These are phyloP conservation scores for Castanea mollissima DNA, from an alignment of 306 rosid species.

Conservation along the genomic window DNA sequence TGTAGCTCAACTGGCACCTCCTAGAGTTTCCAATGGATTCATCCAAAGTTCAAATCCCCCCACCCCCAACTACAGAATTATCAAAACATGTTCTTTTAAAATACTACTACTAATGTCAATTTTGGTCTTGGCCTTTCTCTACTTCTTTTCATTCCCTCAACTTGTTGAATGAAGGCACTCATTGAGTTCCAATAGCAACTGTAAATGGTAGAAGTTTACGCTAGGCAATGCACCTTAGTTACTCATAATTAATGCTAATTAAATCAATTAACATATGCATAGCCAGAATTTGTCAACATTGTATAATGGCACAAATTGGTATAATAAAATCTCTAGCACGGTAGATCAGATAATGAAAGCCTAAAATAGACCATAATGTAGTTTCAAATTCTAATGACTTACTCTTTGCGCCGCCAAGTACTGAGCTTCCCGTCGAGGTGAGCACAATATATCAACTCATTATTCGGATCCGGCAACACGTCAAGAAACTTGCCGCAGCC, in stretches of 20 bases:
- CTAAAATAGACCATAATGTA: background rate
- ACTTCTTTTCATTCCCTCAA: too few species aligned
- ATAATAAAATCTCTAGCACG: background rate
- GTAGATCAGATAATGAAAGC: background rate
- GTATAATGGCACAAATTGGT: background rate
- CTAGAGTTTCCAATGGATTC: too few species aligned
- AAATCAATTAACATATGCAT: too few species aligned
- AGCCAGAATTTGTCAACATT: background rate
- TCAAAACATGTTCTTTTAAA: too few species aligned
- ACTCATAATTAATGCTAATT: background rate
- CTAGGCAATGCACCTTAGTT: background rate
- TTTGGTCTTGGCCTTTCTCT: too few species aligned
- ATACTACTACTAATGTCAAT: too few species aligned
- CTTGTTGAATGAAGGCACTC: too few species aligned
- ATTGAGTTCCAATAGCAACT: background rate
- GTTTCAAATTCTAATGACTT: constrained; percentile 19
- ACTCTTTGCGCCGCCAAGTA: constrained; percentile 93
- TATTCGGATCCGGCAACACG: constrained; percentile 80
- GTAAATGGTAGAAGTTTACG: background rate
- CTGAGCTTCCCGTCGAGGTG: constrained; percentile 93
- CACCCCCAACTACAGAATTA: too few species aligned
- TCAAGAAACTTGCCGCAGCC: constrained; percentile 88
- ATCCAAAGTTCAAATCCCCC: too few species aligned
- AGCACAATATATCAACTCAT: constrained; percentile 76
- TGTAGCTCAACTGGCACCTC: too few species aligned